Conservation (phyloP, 768 basidiomycete genomes). For the Tylopilus sp. region DNA sequence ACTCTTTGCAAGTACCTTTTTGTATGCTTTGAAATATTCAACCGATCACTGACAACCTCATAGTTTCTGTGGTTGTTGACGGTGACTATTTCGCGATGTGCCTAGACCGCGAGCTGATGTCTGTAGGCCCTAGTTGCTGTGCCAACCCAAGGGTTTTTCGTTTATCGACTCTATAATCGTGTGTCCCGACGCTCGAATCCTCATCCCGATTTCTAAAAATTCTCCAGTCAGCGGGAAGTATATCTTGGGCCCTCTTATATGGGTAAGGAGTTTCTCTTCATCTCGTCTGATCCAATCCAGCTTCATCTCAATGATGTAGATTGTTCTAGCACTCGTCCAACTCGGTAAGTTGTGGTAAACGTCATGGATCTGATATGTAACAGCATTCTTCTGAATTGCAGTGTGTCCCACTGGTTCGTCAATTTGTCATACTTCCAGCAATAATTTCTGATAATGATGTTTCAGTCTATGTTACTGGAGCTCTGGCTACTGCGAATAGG, state of each 20-base stretch:
- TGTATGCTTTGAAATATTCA: not conserved
- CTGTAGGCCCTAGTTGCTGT: constrained; percentile 1
- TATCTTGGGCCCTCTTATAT: not conserved
- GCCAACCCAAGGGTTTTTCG: constrained; percentile 8
- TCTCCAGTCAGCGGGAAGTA: constrained; percentile 6
- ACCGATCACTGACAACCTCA: not conserved
- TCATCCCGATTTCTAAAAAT: not conserved
- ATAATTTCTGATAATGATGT: not conserved
- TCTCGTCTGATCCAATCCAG: too few species aligned
- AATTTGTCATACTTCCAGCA: not conserved
- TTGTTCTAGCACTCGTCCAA: not conserved
- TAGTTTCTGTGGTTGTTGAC: constrained; percentile 1
- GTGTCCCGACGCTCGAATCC: not conserved
- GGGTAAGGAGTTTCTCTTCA: not conserved
- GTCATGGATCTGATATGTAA: not conserved
- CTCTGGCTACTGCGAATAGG: not conserved
- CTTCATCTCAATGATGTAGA: not conserved
- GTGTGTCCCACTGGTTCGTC: not conserved
- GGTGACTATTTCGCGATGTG: not conserved
- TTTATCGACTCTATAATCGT: constrained; percentile 15
- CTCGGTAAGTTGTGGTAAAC: constrained; percentile 2
- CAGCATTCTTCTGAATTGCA: not conserved
- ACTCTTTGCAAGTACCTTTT: constrained; percentile 1
- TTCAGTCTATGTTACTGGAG: not conserved
- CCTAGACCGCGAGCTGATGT: not conserved